Base-by-base conservation (phyloP, 257 asterid genomes). In the Avicennia marina region DNA sequence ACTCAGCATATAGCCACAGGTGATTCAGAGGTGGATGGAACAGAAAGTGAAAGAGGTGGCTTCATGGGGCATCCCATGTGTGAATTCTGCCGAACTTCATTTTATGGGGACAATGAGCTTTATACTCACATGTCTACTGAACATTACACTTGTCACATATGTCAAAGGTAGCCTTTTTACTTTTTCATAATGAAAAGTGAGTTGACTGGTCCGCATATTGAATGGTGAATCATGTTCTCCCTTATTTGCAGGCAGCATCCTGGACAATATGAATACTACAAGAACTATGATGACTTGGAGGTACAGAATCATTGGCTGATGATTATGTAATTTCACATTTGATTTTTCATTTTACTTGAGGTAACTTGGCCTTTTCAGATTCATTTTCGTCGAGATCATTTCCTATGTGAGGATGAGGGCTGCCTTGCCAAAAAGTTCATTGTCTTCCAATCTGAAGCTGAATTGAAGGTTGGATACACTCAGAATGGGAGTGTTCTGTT, bases 41-140 rank as follows among this genome's bases (percentile, higher is more conserved):
- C 82, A 59, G 99, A 89, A 82, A 89, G 94, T 75, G 97, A 93
- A 67, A 78, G 97, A 70, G 97, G 96, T 66, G 99, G 99, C 66
- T 93, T 93, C 64, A 62, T 64, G 64, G 99, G 99, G 65, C 99
- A 89, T 74, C 99, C 99, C 38, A 43, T 63, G 25, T 89, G 99
- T 80, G 94, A 84, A 65, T 93, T 86, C 81, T 93, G 97, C 66
- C 76, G 62, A 59, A 80, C 84, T 18, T 89, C 97, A 47, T 93
- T 84, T 76, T 93, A 89, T 58, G 99, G 97, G 62, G 99, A 93
- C 59, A 89, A 93, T 52, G 97, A 89, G 72, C 78, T 89, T 44
- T 86, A 82, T 75, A 74, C 84, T 2, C 99, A 93, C 53, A 89
- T 89, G 99, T 86, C 96, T 3, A 86, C 95, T 2, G 97, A 89